These are phyloP conservation scores for Pisolithus marmoratus DNA, from an alignment of 768 basidiomycete species.

Conservation along the genomic window DNA sequence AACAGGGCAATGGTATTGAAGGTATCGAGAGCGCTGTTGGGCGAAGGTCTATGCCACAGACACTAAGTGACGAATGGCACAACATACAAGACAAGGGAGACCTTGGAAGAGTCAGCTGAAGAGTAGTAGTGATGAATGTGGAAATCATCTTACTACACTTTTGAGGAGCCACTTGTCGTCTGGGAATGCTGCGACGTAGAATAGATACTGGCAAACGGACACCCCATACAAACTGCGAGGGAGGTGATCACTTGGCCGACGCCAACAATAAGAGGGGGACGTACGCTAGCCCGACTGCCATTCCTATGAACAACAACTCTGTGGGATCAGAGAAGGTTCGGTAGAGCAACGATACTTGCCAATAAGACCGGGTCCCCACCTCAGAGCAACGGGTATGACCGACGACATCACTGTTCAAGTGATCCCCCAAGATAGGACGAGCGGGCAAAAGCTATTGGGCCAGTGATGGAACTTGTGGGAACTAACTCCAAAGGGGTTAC, in stretches of 20 bases:
- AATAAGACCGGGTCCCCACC: slow-evolving; percentile 13
- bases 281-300: slow-evolving; percentile 7
- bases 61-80: background rate
- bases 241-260: background rate
- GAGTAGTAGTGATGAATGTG: background rate
- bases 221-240: slow-evolving; percentile 15
- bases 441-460: too few relatives aligned
- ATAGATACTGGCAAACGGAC: slow-evolving; percentile 12
- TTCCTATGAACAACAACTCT: slow-evolving; percentile 4
- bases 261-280: background rate
- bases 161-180: slow-evolving; percentile 9
- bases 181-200: slow-evolving; percentile 15
- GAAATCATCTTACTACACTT: slow-evolving; percentile 5
- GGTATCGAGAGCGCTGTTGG: background rate
- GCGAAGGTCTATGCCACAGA: background rate
- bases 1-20: background rate
- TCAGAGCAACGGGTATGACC: background rate
- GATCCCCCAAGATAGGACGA: too few relatives aligned
- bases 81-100: background rate
- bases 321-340: background rate
- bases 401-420: too few relatives aligned
- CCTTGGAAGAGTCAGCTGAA: background rate
- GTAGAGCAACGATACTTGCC: slow-evolving; percentile 5
- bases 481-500: too few relatives aligned
- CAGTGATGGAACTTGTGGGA: too few relatives aligned